Conservation (phyloP, 495 filamentous ascomycete genomes). For the Cudoniella acicularis region DNA sequence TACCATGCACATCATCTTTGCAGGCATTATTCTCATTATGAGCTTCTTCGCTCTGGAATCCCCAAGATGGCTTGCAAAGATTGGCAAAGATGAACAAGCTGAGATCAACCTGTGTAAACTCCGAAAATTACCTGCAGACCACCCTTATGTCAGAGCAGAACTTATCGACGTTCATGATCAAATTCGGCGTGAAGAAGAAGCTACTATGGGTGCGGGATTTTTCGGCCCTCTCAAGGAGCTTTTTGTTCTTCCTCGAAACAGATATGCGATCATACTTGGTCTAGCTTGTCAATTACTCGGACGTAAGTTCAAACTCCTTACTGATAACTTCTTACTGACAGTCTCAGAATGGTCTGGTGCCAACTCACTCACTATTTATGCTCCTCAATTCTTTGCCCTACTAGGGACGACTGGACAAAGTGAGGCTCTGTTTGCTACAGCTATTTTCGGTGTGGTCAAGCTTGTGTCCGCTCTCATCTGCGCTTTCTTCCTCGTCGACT, state of each 20-base stretch:
- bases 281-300: constrained; percentile 41
- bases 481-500: constrained; percentile 67
- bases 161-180: constrained; percentile 45
- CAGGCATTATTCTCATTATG: constrained; percentile 59
- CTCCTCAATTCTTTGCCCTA: constrained; percentile 53
- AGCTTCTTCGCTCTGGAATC: constrained; percentile 54
- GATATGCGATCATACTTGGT: constrained; percentile 49
- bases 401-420: constrained; percentile 51
- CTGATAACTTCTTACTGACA: constrained; percentile 35
- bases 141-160: constrained; percentile 53
- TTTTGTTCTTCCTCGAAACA: constrained; percentile 55
- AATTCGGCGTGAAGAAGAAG: constrained; percentile 51
- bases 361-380: constrained; percentile 67
- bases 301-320: constrained; percentile 46
- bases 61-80: constrained; percentile 56
- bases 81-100: constrained; percentile 44
- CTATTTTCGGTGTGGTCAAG: constrained; percentile 66
- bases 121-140: constrained; percentile 9
- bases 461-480: constrained; percentile 57
- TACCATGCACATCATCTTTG: constrained; percentile 69
- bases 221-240: constrained; percentile 56
- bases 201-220: constrained; percentile 51
- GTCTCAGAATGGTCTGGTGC: constrained; percentile 48
- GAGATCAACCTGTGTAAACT: constrained; percentile 32
- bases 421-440: constrained; percentile 49